Evolutionary conservation across 257 asterid genomes (phyloP).

Genomic region (Ballota nigra): DNA sequence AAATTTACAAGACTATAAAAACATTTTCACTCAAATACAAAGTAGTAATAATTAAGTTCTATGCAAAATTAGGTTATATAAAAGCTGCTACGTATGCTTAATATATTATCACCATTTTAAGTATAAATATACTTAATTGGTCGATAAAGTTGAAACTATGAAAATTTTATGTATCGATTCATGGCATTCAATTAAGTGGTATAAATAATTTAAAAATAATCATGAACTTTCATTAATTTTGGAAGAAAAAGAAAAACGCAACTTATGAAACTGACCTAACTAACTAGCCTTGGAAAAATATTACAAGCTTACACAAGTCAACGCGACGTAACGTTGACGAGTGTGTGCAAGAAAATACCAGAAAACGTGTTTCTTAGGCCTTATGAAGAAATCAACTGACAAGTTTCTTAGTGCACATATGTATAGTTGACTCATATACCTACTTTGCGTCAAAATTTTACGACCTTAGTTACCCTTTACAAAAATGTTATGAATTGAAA

Average conservation of each 20-base stretch:
- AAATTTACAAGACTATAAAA: no score
- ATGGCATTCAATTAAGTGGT: background rate
- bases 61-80: no score
- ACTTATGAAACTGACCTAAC: conserved; percentile 38
- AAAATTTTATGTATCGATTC: background rate
- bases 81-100: no score
- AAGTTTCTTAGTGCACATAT: conserved; percentile 5
- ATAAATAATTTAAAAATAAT: background rate
- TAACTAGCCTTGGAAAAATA: conserved; percentile 28
- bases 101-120: background rate
- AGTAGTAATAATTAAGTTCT: no score
- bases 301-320: conserved; percentile 32
- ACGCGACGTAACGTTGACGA: conserved; percentile 22
- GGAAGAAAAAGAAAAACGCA: background rate
- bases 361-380: conserved; percentile 22
- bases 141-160: background rate
- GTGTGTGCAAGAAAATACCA: conserved; percentile 15
- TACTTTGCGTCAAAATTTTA: conserved; percentile 17
- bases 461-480: background rate
- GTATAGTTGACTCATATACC: conserved; percentile 15
- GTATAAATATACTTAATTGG: background rate
- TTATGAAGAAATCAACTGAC: background rate
- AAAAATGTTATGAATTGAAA: background rate
- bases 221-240: conserved; percentile 5
- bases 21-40: no score